phyloP scores from a whole-genome alignment of 768 basidiomycete genomes.

The Rhizopogon vesiculosus region DNA sequence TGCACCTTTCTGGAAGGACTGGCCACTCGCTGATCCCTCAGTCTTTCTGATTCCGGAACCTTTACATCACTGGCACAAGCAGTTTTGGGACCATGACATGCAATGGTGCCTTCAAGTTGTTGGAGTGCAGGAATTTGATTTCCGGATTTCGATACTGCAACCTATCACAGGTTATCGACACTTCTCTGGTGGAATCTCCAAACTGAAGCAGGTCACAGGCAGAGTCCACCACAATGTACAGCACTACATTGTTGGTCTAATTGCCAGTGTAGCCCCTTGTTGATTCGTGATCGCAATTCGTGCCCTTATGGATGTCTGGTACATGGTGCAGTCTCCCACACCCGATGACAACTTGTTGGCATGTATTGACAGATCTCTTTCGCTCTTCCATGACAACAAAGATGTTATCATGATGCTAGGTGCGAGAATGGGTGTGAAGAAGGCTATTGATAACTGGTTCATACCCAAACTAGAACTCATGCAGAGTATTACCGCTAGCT shows the following conservation, averaged over 20 bases:
- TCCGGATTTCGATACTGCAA: too few relatives aligned
- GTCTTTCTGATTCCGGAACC: too few relatives aligned
- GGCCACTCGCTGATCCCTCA: too few relatives aligned
- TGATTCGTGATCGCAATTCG: conserved; percentile 28
- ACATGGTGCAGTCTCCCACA: conserved; percentile 26
- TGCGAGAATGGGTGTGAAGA: conserved; percentile 13
- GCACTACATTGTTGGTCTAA: conserved; percentile 26
- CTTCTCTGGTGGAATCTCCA: too few relatives aligned
- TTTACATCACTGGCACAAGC: too few relatives aligned
- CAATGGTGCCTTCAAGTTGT: too few relatives aligned
- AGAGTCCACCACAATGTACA: too few relatives aligned
- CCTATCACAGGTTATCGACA: too few relatives aligned
- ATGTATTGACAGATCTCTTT: conserved; percentile 15
- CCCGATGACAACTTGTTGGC: conserved; percentile 17
- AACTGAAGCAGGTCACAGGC: too few relatives aligned
- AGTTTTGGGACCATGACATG: too few relatives aligned
- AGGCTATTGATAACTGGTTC: conserved; percentile 26
- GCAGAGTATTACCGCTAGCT: conserved; percentile 28
- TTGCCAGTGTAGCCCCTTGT: conserved; percentile 27
- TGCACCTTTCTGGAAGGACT: too few relatives aligned
- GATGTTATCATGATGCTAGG: conserved; percentile 24
- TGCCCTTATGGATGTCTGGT: conserved; percentile 33
- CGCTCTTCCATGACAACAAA: conserved; percentile 31
- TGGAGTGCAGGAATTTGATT: too few relatives aligned
- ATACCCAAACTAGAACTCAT: conserved; percentile 40